Evolutionary conservation across 2,329 filamentous ascomycete genomes (phyloP).

Genomic region (Aureobasidium mangrovei): DNA sequence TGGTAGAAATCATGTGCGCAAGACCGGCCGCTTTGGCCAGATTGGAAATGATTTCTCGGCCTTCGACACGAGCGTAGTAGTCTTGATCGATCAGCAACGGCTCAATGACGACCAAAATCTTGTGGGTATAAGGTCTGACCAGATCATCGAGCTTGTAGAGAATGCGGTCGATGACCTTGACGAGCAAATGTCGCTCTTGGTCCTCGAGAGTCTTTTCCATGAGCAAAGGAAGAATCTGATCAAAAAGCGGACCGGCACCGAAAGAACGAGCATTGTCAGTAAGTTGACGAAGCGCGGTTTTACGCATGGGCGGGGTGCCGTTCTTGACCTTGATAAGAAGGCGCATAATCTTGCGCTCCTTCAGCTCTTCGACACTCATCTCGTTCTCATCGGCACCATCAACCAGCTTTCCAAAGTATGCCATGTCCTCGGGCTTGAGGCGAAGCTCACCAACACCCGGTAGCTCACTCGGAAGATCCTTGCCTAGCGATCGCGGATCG

Average conservation of each 20-base stretch:
- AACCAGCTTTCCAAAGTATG: constrained; percentile 95
- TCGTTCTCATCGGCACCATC: constrained; percentile 88
- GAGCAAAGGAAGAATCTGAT: constrained; percentile 89
- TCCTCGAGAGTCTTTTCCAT: constrained; percentile 99
- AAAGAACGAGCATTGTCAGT: constrained; percentile 97
- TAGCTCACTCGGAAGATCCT: constrained; percentile 89
- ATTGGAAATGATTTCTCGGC: constrained; percentile 97
- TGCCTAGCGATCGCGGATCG: constrained; percentile 70
- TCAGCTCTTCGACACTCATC: constrained; percentile 88
- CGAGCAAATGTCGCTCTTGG: constrained; percentile 92
- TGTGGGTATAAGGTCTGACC: constrained; percentile 92
- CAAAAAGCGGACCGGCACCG: constrained; percentile 86
- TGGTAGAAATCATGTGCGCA: constrained; percentile 98
- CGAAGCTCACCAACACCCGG: constrained; percentile 92
- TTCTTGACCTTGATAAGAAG: constrained; percentile 97
- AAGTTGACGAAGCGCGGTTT: constrained; percentile 91
- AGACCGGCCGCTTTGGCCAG: constrained; percentile 92
- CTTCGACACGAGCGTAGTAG: constrained; percentile 96
- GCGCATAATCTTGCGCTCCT: constrained; percentile 98
- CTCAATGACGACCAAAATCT: constrained; percentile 97
- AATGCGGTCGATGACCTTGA: constrained; percentile 98
- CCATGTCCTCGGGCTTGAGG: constrained; percentile 98
- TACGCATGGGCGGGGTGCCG: constrained; percentile 95
- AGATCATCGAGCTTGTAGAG: constrained; percentile 97
- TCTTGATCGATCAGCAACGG: constrained; percentile 98